Percentiles rank a stretch among this genome's conserved stretches.
These are phyloP conservation scores for Septoria petroselini DNA, from an alignment of 2,329 filamentous ascomycete species.

Conservation along the genomic window DNA sequence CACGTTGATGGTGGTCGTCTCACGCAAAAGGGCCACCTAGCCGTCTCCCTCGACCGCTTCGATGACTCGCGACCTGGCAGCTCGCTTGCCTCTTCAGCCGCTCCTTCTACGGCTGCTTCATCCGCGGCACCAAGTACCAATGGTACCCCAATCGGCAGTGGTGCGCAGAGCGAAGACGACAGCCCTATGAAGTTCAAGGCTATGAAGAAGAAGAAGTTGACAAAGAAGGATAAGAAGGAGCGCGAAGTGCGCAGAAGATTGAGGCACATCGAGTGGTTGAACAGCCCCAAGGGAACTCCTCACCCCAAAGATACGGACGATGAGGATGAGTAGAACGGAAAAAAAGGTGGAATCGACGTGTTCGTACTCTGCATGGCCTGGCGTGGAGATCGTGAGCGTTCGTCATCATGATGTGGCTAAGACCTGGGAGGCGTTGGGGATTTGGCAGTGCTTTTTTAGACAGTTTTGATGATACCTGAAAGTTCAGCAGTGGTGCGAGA, in stretches of 20 bases:
- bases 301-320: conserved; percentile 75
- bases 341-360: conserved; percentile 10
- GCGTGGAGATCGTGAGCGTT: neutral
- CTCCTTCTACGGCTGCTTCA: conserved; percentile 56
- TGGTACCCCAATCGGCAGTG: conserved; percentile 36
- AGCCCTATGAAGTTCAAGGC: conserved; percentile 87
- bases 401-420: conserved; percentile 4
- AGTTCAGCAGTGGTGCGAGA: neutral
- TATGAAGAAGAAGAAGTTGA: conserved; percentile 98
- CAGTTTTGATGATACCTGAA: conserved; percentile 6
- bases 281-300: conserved; percentile 69
- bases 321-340: conserved; percentile 48
- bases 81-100: conserved; percentile 64
- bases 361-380: conserved; percentile 14
- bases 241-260: conserved; percentile 80
- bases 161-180: conserved; percentile 61
- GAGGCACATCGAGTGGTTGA: conserved; percentile 76
- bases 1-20: conserved; percentile 86
- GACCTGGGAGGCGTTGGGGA: conserved; percentile 8
- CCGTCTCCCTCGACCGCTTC: conserved; percentile 76
- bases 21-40: conserved; percentile 73
- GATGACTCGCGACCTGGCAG: conserved; percentile 72
- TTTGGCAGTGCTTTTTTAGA: conserved; percentile 1
- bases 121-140: conserved; percentile 35
- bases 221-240: conserved; percentile 93